phyloP scores from a whole-genome alignment of 202 grass and related monocot genomes.

The Carex arenaria region DNA sequence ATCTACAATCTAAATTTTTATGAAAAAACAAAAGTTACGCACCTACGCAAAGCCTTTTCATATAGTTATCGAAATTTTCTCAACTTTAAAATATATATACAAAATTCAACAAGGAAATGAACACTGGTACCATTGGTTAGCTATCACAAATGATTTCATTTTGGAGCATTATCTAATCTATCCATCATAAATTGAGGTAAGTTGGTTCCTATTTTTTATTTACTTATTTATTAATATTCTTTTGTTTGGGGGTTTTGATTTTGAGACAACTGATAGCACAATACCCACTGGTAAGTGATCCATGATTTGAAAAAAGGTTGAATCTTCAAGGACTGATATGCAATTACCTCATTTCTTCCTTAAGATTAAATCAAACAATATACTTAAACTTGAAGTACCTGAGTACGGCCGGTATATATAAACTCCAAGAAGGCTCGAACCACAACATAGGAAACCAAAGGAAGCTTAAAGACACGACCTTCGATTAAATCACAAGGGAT shows the following conservation, averaged over 20 bases:
- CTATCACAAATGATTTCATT: not conserved
- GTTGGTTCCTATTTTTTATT: not conserved
- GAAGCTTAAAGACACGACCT: conserved; percentile 48
- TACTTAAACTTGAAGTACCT: conserved; percentile 45
- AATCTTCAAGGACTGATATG: not conserved
- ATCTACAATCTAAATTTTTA: conserved; percentile 48
- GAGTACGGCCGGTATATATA: conserved; percentile 73
- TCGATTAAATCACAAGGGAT: conserved; percentile 41
- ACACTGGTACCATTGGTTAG: no score
- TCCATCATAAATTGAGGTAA: not conserved
- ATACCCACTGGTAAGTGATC: not conserved
- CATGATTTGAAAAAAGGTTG: not conserved
- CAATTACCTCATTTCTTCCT: not conserved
- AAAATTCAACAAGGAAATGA: not conserved
- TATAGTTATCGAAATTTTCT: not conserved
- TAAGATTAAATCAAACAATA: conserved; percentile 20
- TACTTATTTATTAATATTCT: no score
- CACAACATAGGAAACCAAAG: conserved; percentile 59
- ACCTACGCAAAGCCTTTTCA: not conserved
- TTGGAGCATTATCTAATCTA: not conserved
- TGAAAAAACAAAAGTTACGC: conserved; percentile 11
- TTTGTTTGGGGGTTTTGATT: no score
- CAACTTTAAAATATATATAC: not conserved
- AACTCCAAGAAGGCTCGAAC: conserved; percentile 69
- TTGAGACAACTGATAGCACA: not conserved